phyloP scores from a whole-genome alignment of 176 grass and related monocot species.

The Ananas comosus region DNA sequence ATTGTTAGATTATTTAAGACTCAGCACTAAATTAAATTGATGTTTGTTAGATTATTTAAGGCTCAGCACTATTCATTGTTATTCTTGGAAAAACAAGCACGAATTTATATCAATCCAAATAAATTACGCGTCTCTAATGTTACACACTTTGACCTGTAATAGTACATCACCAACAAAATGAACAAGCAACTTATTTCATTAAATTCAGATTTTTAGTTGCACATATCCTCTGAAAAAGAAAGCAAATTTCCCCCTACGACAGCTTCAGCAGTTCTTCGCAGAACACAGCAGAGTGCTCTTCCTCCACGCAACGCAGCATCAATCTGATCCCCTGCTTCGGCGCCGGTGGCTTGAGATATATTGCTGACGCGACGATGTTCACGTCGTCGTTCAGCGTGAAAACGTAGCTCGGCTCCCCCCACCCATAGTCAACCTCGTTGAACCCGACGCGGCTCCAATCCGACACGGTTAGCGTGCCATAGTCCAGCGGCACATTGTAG shows the following conservation, averaged over 20 bases:
- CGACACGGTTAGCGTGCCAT: constrained; percentile 56
- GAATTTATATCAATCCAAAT: too few species aligned
- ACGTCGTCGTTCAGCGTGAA: constrained; percentile 67
- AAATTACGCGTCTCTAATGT: too few species aligned
- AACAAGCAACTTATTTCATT: too few species aligned
- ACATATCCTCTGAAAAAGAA: not conserved
- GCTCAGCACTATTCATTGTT: too few species aligned
- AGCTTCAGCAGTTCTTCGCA: constrained; percentile 44
- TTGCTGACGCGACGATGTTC: constrained; percentile 54
- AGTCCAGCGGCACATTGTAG: constrained; percentile 73
- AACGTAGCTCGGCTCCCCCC: constrained; percentile 54
- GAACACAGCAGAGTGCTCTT: constrained; percentile 43
- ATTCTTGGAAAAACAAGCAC: too few species aligned
- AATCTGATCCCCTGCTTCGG: constrained; percentile 70
- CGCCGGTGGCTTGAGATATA: constrained; percentile 55
- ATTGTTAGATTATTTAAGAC: too few species aligned
- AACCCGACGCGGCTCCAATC: constrained; percentile 79
- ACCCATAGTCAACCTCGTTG: constrained; percentile 88
- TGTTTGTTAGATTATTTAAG: too few species aligned
- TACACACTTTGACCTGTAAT: too few species aligned
- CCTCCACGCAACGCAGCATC: constrained; percentile 67
- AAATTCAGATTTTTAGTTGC: too few species aligned
- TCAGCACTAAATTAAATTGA: too few species aligned
- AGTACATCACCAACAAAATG: too few species aligned
- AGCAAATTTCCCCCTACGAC: not conserved